Conservation (phyloP, 306 rosid genomes). For the Senna siamea region DNA sequence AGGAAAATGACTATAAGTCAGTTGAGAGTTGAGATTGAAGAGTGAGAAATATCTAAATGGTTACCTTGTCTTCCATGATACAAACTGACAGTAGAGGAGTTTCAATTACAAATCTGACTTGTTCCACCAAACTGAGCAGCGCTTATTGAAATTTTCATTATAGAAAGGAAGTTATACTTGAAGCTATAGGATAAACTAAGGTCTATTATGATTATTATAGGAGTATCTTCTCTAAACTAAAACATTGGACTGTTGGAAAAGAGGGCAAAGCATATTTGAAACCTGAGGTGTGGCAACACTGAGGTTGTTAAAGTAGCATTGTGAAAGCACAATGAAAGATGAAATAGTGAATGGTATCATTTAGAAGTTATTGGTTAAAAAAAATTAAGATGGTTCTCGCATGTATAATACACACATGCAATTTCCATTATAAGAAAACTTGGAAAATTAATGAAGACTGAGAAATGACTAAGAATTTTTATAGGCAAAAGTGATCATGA, state of each 20-base stretch:
- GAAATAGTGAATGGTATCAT: not conserved
- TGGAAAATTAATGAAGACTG: not conserved
- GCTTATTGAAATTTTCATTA: slow-evolving; percentile 17
- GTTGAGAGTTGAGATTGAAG: not conserved
- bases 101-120: slow-evolving; percentile 22
- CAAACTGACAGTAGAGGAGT: not conserved
- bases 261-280: not conserved
- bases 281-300: not conserved
- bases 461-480: not conserved
- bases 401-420: no score
- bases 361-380: no score
- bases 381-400: no score
- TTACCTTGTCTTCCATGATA: slow-evolving; percentile 24
- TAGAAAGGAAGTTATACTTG: slow-evolving; percentile 20
- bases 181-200: slow-evolving; percentile 4
- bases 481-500: not conserved
- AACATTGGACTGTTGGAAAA: slow-evolving; percentile 11
- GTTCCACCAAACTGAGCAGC: slow-evolving; percentile 16
- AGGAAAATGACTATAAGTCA: not conserved
- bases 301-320: not conserved
- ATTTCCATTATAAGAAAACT: not conserved
- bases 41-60: slow-evolving; percentile 1
- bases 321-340: not conserved
- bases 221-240: not conserved
- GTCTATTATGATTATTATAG: slow-evolving; percentile 11